Percentiles rank a stretch among this genome's conserved stretches.
phyloP scores from a whole-genome alignment of 805 yeast genomes.

The Cyberlindnera veronae region DNA sequence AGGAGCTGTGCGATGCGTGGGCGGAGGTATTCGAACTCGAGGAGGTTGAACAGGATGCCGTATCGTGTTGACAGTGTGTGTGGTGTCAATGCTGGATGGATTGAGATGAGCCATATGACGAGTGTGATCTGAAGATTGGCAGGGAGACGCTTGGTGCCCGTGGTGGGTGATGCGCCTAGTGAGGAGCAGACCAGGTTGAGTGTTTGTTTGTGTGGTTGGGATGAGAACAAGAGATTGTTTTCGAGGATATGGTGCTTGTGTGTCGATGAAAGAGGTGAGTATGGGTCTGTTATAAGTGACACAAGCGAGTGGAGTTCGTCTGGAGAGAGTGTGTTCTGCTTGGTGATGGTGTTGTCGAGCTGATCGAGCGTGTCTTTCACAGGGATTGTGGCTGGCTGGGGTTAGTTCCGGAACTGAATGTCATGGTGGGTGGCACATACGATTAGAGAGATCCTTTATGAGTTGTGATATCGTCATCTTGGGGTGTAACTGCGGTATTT shows the following conservation, averaged over 20 bases:
- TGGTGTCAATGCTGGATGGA: slow-evolving; percentile 23
- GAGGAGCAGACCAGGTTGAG: slow-evolving; percentile 28
- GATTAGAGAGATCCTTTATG: not conserved
- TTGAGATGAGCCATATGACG: slow-evolving; percentile 34
- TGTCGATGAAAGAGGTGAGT: not conserved
- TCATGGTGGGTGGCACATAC: not conserved
- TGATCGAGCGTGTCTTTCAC: not conserved
- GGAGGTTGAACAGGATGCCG: slow-evolving; percentile 32
- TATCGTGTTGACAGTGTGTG: slow-evolving; percentile 18
- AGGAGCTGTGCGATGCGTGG: slow-evolving; percentile 32
- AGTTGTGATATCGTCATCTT: no score
- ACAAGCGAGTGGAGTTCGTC: slow-evolving; percentile 12
- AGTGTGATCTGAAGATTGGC: slow-evolving; percentile 28
- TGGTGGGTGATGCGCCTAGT: slow-evolving; percentile 29
- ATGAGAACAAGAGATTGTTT: slow-evolving; percentile 30
- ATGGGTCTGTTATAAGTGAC: slow-evolving; percentile 7
- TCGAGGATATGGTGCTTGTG: slow-evolving; percentile 22
- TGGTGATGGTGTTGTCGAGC: slow-evolving; percentile 5
- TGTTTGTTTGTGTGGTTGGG: slow-evolving; percentile 23
- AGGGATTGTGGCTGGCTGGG: not conserved
- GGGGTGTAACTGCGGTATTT: no score
- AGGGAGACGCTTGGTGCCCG: slow-evolving; percentile 18
- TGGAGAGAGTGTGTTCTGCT: slow-evolving; percentile 10
- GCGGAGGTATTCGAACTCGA: slow-evolving; percentile 35
- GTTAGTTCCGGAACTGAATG: not conserved